These are phyloP conservation scores for Neurospora sp. DNA, from an alignment of 495 filamentous ascomycete species.

Conservation along the genomic window DNA sequence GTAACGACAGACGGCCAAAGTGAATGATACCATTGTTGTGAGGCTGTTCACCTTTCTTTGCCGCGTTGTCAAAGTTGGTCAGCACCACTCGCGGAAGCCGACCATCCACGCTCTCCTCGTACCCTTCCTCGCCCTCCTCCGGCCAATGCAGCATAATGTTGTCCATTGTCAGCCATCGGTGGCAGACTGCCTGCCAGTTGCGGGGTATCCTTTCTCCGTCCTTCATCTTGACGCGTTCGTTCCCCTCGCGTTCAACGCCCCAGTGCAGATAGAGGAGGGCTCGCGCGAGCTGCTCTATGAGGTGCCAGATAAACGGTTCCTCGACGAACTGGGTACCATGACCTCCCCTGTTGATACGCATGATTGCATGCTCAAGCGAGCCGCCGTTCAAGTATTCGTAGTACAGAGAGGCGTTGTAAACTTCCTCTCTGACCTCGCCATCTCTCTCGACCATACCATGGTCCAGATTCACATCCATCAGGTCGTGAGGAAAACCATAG, in stretches of 20 bases:
- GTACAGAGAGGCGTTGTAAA: conserved; percentile 5
- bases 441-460: not conserved
- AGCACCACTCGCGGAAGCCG: not conserved
- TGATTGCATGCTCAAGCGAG: conserved; percentile 1
- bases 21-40: not conserved
- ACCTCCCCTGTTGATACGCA: conserved; percentile 1
- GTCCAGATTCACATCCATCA: not conserved
- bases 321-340: not conserved
- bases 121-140: not conserved
- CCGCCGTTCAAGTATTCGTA: conserved; percentile 6
- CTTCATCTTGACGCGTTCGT: not conserved
- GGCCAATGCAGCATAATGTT: not conserved
- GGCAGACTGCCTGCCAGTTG: not conserved
- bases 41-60: not conserved
- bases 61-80: not conserved
- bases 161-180: not conserved
- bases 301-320: conserved; percentile 11
- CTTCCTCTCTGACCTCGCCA: not conserved
- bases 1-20: not conserved
- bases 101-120: not conserved
- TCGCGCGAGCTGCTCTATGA: conserved; percentile 4
- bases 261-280: conserved; percentile 6
- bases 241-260: not conserved
- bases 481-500: not conserved
- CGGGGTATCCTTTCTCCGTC: not conserved